These are phyloP conservation scores for Penicillium sp. DNA, from an alignment of 2,329 filamentous ascomycete species.

Conservation along the genomic window DNA sequence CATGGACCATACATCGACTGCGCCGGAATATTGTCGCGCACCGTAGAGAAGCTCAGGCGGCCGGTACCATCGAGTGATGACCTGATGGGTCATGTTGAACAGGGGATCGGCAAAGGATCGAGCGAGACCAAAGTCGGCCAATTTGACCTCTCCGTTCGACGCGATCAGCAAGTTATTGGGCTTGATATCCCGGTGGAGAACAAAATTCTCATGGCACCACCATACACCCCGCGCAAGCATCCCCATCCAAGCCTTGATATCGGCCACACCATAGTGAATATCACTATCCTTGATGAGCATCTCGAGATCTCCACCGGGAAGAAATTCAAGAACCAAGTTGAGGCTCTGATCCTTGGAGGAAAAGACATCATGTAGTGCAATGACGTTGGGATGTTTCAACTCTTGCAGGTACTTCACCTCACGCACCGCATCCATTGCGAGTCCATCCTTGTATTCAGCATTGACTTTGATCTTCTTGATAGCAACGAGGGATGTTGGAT, in stretches of 20 bases:
- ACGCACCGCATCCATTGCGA: slow-evolving; percentile 90
- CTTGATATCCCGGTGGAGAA: slow-evolving; percentile 97
- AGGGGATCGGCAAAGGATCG: slow-evolving; percentile 86
- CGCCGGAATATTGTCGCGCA: slow-evolving; percentile 81
- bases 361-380: slow-evolving; percentile 88
- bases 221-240: slow-evolving; percentile 92
- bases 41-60: slow-evolving; percentile 92
- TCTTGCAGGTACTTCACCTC: slow-evolving; percentile 96
- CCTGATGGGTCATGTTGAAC: slow-evolving; percentile 83
- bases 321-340: slow-evolving; percentile 89
- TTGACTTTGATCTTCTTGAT: slow-evolving; percentile 57
- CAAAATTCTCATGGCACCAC: slow-evolving; percentile 94
- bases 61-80: slow-evolving; percentile 96
- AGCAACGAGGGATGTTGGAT: slow-evolving; percentile 74
- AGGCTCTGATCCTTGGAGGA: slow-evolving; percentile 95
- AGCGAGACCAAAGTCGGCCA: slow-evolving; percentile 96
- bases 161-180: slow-evolving; percentile 97
- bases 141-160: slow-evolving; percentile 86
- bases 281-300: slow-evolving; percentile 86
- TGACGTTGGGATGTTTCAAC: slow-evolving; percentile 91
- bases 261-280: slow-evolving; percentile 78
- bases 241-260: slow-evolving; percentile 98
- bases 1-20: slow-evolving; percentile 92
- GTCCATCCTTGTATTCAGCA: slow-evolving; percentile 74
- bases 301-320: slow-evolving; percentile 91